These are phyloP conservation scores for Syncephalastrum monosporum DNA, from an alignment of 371 early-diverging fungal genomes.

Conservation along the genomic window DNA sequence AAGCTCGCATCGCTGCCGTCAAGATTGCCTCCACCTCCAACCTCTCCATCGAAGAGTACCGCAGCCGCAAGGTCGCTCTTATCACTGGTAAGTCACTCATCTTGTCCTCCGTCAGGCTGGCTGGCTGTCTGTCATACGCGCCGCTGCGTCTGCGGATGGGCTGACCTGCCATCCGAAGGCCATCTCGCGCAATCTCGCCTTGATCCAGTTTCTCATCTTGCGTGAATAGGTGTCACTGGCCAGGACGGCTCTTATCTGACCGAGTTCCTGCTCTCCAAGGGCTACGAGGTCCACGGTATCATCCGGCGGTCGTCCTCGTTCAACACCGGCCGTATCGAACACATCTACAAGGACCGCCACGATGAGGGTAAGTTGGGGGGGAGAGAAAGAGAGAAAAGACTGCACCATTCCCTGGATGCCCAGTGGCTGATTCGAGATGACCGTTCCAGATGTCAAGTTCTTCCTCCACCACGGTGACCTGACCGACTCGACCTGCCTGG, in stretches of 20 bases:
- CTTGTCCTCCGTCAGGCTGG: too few relatives aligned
- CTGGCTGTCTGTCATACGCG: too few relatives aligned
- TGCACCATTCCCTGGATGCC: background rate
- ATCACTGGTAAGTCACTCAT: conserved; percentile 50
- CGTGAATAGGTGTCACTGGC: conserved; percentile 72
- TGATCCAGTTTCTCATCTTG: background rate
- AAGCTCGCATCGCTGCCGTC: conserved; percentile 30
- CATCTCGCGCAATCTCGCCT: too few relatives aligned
- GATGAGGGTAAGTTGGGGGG: conserved; percentile 46
- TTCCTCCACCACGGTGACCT: conserved; percentile 83
- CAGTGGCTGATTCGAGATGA: background rate
- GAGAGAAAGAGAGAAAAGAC: background rate
- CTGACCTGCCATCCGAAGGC: background rate
- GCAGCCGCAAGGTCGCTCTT: conserved; percentile 66
- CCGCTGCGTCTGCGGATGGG: background rate
- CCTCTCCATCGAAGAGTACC: conserved; percentile 54
- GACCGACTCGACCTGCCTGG: conserved; percentile 77
- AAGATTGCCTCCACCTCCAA: conserved; percentile 25
- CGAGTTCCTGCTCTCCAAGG: conserved; percentile 74
- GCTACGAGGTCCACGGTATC: conserved; percentile 84
- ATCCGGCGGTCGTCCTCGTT: conserved; percentile 84
- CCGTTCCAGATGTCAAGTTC: conserved; percentile 58
- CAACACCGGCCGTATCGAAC: conserved; percentile 83
- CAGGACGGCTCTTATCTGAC: conserved; percentile 84
- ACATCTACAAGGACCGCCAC: conserved; percentile 75